phyloP scores from a whole-genome alignment of 345 rosid genomes.

The Hibiscus syriacus region DNA sequence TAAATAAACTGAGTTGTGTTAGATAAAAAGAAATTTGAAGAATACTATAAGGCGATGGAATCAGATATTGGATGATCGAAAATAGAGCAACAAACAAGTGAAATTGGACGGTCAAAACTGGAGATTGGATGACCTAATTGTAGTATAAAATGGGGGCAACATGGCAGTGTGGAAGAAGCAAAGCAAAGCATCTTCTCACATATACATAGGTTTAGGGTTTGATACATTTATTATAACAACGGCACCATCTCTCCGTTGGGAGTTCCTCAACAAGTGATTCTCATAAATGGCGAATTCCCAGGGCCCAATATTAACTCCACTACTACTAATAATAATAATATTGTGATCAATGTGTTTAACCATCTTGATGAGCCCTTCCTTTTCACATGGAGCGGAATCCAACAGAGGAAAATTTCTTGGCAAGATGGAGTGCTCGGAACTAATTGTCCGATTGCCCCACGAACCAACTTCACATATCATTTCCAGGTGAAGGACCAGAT shows the following conservation, averaged over 20 bases:
- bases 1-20: no score
- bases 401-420: not conserved
- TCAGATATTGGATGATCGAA: no score
- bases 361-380: not conserved
- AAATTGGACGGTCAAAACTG: not conserved
- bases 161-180: not conserved
- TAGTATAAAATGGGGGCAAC: not conserved
- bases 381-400: not conserved
- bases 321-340: not conserved
- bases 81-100: not conserved
- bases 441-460: not conserved
- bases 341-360: not conserved
- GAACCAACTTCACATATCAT: not conserved
- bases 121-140: not conserved
- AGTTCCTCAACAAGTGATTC: conserved; percentile 66
- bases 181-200: not conserved
- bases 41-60: no score
- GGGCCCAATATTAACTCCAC: conserved; percentile 30
- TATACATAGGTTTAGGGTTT: no score
- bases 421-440: not conserved
- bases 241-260: conserved; percentile 72
- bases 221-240: no score
- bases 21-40: no score
- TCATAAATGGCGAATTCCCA: conserved; percentile 69
- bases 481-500: not conserved